Base-by-base conservation (phyloP, 2,329 filamentous ascomycete genomes). In the Akanthomyces muscarius region DNA sequence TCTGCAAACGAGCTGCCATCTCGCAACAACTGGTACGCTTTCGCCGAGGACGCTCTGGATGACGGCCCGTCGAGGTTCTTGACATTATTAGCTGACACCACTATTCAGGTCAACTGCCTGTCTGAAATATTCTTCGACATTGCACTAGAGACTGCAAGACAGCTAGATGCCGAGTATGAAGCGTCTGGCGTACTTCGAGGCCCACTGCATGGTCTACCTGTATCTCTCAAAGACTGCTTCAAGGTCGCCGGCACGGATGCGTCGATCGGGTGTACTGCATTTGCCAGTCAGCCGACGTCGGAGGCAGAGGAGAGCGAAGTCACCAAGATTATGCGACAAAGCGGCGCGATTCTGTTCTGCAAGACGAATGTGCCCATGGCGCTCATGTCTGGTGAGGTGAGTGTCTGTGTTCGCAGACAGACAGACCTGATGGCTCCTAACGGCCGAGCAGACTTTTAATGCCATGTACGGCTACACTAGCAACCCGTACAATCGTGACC, bases 221-320 rank as follows among this genome's bases (percentile, higher is more conserved):
- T 51, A 18, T 51, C 45, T 13, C 57, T 60, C 23, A 60, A 60
- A 44, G 25, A 60, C 16, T 60, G 57, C 36, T 52, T 60, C 57
- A 33, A 52, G n/a, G 18, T 60, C 23, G 47, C 7, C 16, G 47
- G 23, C 16, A 52, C 44, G 3, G 45, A 50, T 42, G 36, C 36
- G 1, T 11, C 45, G 6, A 50, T 60, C 36, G 57, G 57, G 2
- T 51, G 36, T 23, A 41, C 33, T 3, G 45, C 57, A 18, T 44
- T 50, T 52, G 23, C 13, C 30, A 36, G n/a, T 33, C 45, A 60
- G 7, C 33, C 23, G 5, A 25, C 57, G n/a, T 21, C 13, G 21
- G 13, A 38, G 14, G 16, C n/a, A 14, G 23, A 16, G 28, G 45
- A 59, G 45, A 48, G 7, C 21, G 36, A 50, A 23, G 10, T 60